Conservation (phyloP, 768 basidiomycete genomes). For the Panaeolus papilionaceus region DNA sequence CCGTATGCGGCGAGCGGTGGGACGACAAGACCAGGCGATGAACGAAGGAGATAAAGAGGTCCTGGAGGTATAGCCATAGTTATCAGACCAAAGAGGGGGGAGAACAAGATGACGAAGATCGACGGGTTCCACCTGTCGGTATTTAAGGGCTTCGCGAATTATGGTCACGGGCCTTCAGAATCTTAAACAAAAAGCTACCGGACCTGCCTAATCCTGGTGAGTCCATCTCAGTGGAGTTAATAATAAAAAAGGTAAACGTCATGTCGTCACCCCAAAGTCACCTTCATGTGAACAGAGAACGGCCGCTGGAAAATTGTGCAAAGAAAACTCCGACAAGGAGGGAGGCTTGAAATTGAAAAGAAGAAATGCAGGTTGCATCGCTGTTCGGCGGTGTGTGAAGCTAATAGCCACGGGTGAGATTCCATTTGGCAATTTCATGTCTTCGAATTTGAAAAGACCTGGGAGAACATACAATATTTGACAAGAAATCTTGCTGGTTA, state of each 20-base stretch:
- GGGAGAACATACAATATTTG: neutral
- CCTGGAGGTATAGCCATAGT: conserved; percentile 4
- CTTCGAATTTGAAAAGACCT: neutral
- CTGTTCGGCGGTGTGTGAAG: neutral
- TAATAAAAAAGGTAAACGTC: neutral
- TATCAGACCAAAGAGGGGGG: neutral
- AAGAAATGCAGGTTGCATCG: neutral
- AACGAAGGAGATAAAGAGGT: conserved; percentile 5
- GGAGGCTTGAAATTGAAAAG: conserved; percentile 2
- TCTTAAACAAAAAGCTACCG: neutral
- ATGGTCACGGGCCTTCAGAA: conserved; percentile 10
- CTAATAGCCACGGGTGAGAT: neutral
- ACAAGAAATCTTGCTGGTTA: neutral
- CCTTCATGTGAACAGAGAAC: neutral
- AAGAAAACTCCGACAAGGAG: conserved; percentile 5
- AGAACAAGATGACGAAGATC: conserved; percentile 9
- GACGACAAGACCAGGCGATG: neutral
- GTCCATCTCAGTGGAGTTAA: conserved; percentile 1
- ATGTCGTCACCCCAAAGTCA: neutral
- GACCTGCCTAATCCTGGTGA: conserved; percentile 9
- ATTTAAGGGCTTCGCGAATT: conserved; percentile 4
- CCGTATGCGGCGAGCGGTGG: neutral
- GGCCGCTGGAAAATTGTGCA: neutral
- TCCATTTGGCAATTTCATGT: conserved; percentile 2
- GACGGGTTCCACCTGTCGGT: conserved; percentile 3